phyloP scores from a whole-genome alignment of 2,329 filamentous ascomycete genomes.

The Madurella fahalii region DNA sequence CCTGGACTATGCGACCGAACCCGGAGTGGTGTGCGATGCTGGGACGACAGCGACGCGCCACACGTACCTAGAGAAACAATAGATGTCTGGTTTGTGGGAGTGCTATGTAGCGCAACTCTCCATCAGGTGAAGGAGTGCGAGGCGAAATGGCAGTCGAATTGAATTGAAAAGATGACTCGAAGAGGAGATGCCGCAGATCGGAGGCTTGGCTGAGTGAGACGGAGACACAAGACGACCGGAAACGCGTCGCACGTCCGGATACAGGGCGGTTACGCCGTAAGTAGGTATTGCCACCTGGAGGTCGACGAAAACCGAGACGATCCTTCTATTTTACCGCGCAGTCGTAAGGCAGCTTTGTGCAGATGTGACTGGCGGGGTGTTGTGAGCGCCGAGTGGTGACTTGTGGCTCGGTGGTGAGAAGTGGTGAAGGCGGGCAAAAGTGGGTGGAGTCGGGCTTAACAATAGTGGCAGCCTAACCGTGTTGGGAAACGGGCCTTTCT shows the following conservation, averaged over 20 bases:
- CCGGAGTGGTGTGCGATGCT: background rate
- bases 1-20: background rate
- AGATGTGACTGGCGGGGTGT: slow-evolving; percentile 4
- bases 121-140: slow-evolving; percentile 10
- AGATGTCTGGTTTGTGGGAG: background rate
- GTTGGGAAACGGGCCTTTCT: slow-evolving; percentile 13
- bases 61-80: slow-evolving; percentile 12
- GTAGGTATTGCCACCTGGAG: background rate
- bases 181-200: slow-evolving; percentile 7
- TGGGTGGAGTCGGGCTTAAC: slow-evolving; percentile 11
- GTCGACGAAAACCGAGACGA: background rate
- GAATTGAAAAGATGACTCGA: background rate
- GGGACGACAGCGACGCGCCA: background rate
- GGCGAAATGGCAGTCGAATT: slow-evolving; percentile 3
- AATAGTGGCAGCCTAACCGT: slow-evolving; percentile 13
- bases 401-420: slow-evolving; percentile 5
- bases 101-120: slow-evolving; percentile 5
- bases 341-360: background rate
- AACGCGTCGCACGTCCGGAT: background rate
- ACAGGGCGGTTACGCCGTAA: background rate
- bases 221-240: background rate
- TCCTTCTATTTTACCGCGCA: background rate
- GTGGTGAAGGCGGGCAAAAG: slow-evolving; percentile 1
- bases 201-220: background rate
- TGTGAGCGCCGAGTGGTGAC: background rate